Percentiles rank a stretch among this genome's conserved stretches.
Conservation (phyloP, 1,139 yeast genomes). For the Pichia sp. region DNA sequence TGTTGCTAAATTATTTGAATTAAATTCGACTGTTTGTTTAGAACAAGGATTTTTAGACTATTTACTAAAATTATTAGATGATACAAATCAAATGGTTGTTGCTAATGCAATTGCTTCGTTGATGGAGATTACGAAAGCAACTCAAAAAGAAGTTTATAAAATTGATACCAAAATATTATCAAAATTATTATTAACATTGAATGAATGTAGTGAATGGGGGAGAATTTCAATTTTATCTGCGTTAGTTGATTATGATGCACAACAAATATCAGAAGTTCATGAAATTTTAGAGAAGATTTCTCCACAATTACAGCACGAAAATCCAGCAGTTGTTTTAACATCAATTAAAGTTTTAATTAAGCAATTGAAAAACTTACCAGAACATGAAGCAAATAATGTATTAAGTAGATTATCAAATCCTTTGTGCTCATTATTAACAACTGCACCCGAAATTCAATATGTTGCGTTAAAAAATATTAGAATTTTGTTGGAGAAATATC, state of each 20-base stretch:
- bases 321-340: slow-evolving; percentile 89
- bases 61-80: slow-evolving; percentile 66
- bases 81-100: slow-evolving; percentile 93
- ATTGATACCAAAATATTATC: slow-evolving; percentile 45
- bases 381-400: slow-evolving; percentile 40
- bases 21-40: slow-evolving; percentile 72
- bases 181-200: slow-evolving; percentile 71
- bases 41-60: slow-evolving; percentile 81
- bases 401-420: slow-evolving; percentile 85
- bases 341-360: slow-evolving; percentile 77
- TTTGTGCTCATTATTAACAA: slow-evolving; percentile 77
- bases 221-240: slow-evolving; percentile 85
- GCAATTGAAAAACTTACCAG: slow-evolving; percentile 53
- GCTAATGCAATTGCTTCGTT: slow-evolving; percentile 89
- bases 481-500: slow-evolving; percentile 84
- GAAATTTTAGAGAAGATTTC: slow-evolving; percentile 86
- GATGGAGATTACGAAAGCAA: slow-evolving; percentile 58
- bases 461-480: slow-evolving; percentile 91
- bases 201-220: slow-evolving; percentile 99
- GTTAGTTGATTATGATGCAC: slow-evolving; percentile 61
- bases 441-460: slow-evolving; percentile 91
- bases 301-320: slow-evolving; percentile 96
- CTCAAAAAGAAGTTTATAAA: slow-evolving; percentile 34
- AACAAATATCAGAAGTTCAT: slow-evolving; percentile 58
- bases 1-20: slow-evolving; percentile 90